Evolutionary conservation across 495 filamentous ascomycete genomes (phyloP).

Genomic region (Symbiotaphrina buchneri): DNA sequence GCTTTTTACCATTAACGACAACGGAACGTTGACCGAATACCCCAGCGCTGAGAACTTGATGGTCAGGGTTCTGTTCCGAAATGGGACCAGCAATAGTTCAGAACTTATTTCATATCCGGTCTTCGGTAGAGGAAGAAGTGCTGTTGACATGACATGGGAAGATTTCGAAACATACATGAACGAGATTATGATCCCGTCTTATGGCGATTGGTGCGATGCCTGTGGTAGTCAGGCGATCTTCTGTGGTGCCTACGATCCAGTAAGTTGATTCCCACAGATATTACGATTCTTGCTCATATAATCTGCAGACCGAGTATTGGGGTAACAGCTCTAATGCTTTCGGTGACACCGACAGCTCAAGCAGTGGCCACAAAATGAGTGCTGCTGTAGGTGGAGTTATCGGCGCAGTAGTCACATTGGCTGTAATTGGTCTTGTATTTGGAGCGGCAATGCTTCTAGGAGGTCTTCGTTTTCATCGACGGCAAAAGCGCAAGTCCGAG

Average conservation of each 20-base stretch:
- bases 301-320: no score
- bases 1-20: constrained; percentile 35
- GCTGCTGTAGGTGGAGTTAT: constrained; percentile 30
- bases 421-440: constrained; percentile 13
- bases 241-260: constrained; percentile 24
- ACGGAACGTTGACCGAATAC: constrained; percentile 15
- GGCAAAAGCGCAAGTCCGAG: constrained; percentile 5
- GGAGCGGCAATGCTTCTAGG: constrained; percentile 14
- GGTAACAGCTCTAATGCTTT: constrained; percentile 4
- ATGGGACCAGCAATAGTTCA: constrained; percentile 35
- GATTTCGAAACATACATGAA: constrained; percentile 38
- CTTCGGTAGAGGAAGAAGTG: constrained; percentile 31
- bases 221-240: constrained; percentile 40
- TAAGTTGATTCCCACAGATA: neutral
- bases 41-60: constrained; percentile 32
- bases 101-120: constrained; percentile 36
- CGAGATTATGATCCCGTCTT: constrained; percentile 33
- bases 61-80: constrained; percentile 58
- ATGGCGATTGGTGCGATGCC: constrained; percentile 40
- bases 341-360: neutral
- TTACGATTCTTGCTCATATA: constrained; percentile 7
- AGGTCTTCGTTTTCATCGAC: constrained; percentile 15
- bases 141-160: constrained; percentile 29
- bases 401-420: constrained; percentile 22
- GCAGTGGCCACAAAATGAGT: constrained; percentile 10